These are phyloP conservation scores for Chrysoporthe cubensis DNA, from an alignment of 2,329 filamentous ascomycete genomes.

Conservation along the genomic window DNA sequence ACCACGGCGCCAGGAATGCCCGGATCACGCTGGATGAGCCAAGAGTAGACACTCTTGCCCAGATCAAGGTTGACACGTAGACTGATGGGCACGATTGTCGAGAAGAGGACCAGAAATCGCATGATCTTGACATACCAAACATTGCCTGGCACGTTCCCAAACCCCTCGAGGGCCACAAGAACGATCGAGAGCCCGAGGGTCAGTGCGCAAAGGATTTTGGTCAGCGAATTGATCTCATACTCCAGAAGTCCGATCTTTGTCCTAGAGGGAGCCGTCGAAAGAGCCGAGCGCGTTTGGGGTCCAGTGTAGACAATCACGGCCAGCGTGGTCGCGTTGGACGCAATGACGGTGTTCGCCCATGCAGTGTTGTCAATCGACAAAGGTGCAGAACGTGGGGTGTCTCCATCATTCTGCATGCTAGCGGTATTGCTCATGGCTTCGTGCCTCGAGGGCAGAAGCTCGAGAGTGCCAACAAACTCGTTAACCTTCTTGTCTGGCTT, in stretches of 20 bases:
- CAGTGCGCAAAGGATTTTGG: constrained; percentile 90
- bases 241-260: constrained; percentile 94
- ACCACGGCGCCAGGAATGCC: constrained; percentile 93
- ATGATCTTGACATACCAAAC: constrained; percentile 97
- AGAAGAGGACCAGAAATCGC: constrained; percentile 97
- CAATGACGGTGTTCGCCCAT: constrained; percentile 97
- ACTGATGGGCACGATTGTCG: constrained; percentile 98
- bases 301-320: constrained; percentile 95
- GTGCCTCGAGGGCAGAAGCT: constrained; percentile 64
- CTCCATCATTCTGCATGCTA: constrained; percentile 40
- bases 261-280: constrained; percentile 88
- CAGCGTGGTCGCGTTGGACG: constrained; percentile 85
- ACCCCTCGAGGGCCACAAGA: constrained; percentile 85
- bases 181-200: constrained; percentile 86
- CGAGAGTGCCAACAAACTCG: constrained; percentile 88
- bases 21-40: constrained; percentile 89
- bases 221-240: constrained; percentile 94
- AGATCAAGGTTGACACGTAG: constrained; percentile 95
- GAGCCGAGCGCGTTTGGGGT: constrained; percentile 86
- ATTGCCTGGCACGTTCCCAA: constrained; percentile 67
- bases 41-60: constrained; percentile 94
- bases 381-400: constrained; percentile 63
- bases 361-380: constrained; percentile 96
- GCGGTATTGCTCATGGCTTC: constrained; percentile 50
- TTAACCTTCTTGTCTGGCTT: constrained; percentile 95